These are phyloP conservation scores for Cytospora chrysosperma DNA, from an alignment of 2,329 filamentous ascomycete species.

Conservation along the genomic window DNA sequence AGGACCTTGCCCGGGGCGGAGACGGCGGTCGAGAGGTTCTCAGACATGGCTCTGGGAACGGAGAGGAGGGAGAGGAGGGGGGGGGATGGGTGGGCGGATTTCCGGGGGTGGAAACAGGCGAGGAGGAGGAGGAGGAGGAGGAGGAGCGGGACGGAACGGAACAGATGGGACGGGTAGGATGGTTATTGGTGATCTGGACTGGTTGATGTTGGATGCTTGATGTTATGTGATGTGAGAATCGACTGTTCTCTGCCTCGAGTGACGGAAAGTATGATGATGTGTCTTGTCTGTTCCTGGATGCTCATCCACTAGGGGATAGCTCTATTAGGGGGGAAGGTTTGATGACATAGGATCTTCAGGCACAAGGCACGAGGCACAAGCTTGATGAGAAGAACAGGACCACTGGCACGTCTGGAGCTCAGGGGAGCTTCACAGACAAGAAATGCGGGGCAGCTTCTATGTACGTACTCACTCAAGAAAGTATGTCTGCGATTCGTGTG, in stretches of 20 bases:
- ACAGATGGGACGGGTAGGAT: no score
- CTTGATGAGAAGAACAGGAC: background rate
- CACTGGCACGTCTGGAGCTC: background rate
- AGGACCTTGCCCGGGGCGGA: conserved; percentile 97
- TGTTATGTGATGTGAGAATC: background rate
- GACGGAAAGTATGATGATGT: conserved; percentile 11
- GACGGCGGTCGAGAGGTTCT: conserved; percentile 55
- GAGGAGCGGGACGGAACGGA: background rate
- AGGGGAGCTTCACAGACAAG: background rate
- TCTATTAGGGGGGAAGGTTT: background rate
- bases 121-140: no score
- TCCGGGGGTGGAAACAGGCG: no score
- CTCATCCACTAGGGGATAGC: background rate
- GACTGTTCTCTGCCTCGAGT: conserved; percentile 18
- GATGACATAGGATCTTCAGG: conserved; percentile 11
- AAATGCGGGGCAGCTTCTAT: background rate
- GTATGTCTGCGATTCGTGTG: background rate
- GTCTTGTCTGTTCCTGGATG: background rate
- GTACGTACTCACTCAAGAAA: no score
- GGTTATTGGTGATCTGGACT: no score
- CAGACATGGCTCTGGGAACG: conserved; percentile 13
- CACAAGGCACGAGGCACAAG: background rate
- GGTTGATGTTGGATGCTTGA: no score
- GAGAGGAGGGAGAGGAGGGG: no score
- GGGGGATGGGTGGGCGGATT: background rate